Evolutionary conservation across 2,329 filamentous ascomycete genomes (phyloP).

Genomic region (Pseudogymnoascus sp.): DNA sequence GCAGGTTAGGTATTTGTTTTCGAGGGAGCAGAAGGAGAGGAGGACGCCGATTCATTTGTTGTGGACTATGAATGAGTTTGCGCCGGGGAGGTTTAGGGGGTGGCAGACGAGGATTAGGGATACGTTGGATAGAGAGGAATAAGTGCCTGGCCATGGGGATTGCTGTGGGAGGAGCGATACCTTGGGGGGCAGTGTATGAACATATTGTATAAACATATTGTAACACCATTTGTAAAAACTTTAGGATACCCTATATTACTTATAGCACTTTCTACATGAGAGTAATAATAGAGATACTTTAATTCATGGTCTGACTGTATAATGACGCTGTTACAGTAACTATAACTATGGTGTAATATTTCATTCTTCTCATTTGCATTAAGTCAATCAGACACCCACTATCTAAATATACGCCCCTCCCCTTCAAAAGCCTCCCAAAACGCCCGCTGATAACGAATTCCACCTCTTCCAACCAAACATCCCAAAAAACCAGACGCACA

Average conservation of each 20-base stretch:
- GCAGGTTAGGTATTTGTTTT: slow-evolving; percentile 15
- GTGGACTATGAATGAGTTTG: slow-evolving; percentile 26
- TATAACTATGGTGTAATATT: background rate
- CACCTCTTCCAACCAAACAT: background rate
- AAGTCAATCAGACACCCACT: background rate
- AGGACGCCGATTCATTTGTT: slow-evolving; percentile 17
- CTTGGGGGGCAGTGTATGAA: background rate
- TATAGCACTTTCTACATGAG: background rate
- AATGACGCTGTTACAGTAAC: no score
- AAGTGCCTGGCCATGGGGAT: no score
- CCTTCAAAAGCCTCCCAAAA: background rate
- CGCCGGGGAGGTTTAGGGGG: slow-evolving; percentile 17
- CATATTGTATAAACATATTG: background rate
- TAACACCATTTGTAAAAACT: background rate
- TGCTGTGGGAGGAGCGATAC: background rate
- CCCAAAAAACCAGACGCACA: background rate
- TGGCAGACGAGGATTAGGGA: slow-evolving; percentile 23
- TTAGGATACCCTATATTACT: slow-evolving; percentile 5
- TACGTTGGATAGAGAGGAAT: background rate
- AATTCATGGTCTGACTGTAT: no score
- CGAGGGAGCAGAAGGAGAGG: slow-evolving; percentile 17
- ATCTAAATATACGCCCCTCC: background rate
- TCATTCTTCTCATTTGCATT: background rate
- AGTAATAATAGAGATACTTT: background rate
- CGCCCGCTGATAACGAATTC: slow-evolving; percentile 1